Percentiles rank a stretch among this genome's conserved stretches.
Conservation (phyloP, 768 basidiomycete genomes). For the Phallus indusiatus region DNA sequence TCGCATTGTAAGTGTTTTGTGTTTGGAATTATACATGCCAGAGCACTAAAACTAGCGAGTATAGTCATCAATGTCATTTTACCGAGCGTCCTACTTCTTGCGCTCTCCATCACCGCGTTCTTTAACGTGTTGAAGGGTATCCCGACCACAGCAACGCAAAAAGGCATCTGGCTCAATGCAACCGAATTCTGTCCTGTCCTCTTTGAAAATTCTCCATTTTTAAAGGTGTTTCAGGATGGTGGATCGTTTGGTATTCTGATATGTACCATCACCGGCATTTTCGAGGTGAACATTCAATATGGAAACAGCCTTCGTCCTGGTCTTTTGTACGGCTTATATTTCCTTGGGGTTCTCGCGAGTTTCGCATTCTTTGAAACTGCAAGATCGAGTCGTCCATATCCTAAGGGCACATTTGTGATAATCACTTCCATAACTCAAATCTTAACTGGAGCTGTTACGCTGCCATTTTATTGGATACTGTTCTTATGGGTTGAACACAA, state of each 20-base stretch:
- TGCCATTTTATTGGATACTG: slow-evolving; percentile 4
- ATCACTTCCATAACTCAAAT: not conserved
- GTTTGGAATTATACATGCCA: not conserved
- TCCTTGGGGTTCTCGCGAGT: not conserved
- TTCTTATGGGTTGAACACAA: not conserved
- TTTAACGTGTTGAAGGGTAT: not conserved
- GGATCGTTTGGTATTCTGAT: not conserved
- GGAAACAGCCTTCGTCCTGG: not conserved
- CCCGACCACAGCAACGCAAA: not conserved
- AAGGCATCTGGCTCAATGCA: not conserved
- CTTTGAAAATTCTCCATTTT: not conserved
- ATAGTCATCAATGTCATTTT: not conserved
- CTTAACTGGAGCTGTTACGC: not conserved
- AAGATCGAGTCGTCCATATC: not conserved
- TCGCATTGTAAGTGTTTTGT: not conserved
- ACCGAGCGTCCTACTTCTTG: not conserved
- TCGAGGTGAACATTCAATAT: not conserved
- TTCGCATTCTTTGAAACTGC: not conserved
- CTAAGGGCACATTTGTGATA: not conserved
- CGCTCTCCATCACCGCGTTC: not conserved
- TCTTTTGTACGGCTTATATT: not conserved
- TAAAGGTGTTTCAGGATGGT: not conserved
- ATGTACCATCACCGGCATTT: not conserved
- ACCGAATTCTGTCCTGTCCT: not conserved
- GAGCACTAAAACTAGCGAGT: not conserved